Conservation (phyloP, 176 grass and related monocot genomes). For the bread wheat (Triticum aestivum) region IWGSC_CS_RefSeq_v2.1 NC_057803.1:68551310-68551809, state of each 20-base stretch:
- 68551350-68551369: not conserved
- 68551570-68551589: not conserved
- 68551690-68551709: not conserved
- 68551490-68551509: slow-evolving; percentile 4
- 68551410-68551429: not conserved
- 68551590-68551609: not conserved
- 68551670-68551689: not conserved
- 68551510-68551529: not conserved
- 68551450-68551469: not conserved
- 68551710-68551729: not conserved
- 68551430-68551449: slow-evolving; percentile 24
- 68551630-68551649: not conserved
- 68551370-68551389: not conserved
- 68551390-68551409: not conserved
- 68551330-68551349: not conserved
- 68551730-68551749: not conserved
- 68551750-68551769: not conserved
- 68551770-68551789: not conserved
- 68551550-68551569: not conserved
- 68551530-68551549: not conserved
- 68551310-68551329: slow-evolving; percentile 1
- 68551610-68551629: not conserved
- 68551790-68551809: not conserved
- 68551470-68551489: slow-evolving; percentile 14
- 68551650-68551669: not conserved